Base-by-base conservation (phyloP, 768 basidiomycete genomes). In the Suillus sp. region DNA sequence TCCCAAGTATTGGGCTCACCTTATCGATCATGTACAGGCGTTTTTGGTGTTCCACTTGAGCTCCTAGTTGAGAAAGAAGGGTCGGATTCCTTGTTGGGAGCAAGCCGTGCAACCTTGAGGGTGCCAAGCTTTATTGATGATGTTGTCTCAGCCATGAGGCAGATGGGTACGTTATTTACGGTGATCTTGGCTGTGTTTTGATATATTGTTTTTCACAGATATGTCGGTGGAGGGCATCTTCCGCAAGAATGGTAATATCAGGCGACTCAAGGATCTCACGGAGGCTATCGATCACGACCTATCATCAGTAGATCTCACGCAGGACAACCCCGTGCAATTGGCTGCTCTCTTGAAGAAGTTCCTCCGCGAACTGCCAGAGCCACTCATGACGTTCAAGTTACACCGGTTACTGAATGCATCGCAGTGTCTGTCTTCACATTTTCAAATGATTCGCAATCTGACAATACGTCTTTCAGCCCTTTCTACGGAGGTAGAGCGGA, bases 161-260 rank as follows among this genome's bases (percentile, higher is more conserved):
- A 98, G 75, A 99, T 99, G 97, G 96, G 96, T 97, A 62, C 66
- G 90, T 61, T 40, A 48, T 38, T 32, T 16, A 42, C 22, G 34
- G 60, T 64, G 25, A 65, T 48, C 54, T 40, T 38, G 60, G 34
- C 58, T 34, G 50, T 30, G 50, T 20, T 20, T 43, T 61, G 30
- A 60, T 50, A 48, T 47, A 72, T 35, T 30, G 14, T 61, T 37
- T 37, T 53, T 40, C 59, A 38, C 67, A 99, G 97, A 99, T 79
- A 95, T 99, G 93, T 99, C 97, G 10, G 84, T 99, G 45, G 97
- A 99, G 78, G 97, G 97, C 63, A 96, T 99, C 67, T 99, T 99
- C 84, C 86, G 97, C 61, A 95, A 96, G 80, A 97, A 96, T 71
- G 97, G 97, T 60, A 99, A 99, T 74, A 99, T 99, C 71, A 86